Conservation (phyloP, 768 basidiomycete genomes). For the Leccinum incarnatum region DNA sequence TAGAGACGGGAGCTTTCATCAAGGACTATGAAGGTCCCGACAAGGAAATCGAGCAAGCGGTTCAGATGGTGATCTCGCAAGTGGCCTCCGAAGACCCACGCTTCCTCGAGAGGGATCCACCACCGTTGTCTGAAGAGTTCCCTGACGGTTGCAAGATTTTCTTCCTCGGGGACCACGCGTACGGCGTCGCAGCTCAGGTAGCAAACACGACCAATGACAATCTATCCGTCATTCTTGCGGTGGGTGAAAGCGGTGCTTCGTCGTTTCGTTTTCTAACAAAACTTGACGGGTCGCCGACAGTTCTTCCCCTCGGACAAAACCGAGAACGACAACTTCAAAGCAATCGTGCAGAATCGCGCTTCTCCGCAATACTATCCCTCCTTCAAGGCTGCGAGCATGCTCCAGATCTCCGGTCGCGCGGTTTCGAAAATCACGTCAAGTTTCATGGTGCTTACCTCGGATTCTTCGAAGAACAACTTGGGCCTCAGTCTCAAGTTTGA, state of each 20-base stretch:
- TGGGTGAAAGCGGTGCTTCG: constrained; percentile 33
- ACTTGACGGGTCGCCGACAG: constrained; percentile 36
- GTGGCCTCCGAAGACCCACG: constrained; percentile 89
- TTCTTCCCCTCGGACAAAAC: constrained; percentile 83
- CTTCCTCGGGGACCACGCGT: constrained; percentile 93
- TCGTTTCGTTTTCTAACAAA: background rate
- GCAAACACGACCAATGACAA: constrained; percentile 63
- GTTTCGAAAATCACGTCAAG: constrained; percentile 91
- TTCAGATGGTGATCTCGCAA: constrained; percentile 80
- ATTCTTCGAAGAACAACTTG: constrained; percentile 80
- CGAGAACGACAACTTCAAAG: constrained; percentile 78
- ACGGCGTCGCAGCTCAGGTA: constrained; percentile 94
- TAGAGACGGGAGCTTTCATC: constrained; percentile 87
- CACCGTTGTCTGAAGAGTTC: constrained; percentile 84
- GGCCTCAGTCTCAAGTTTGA: constrained; percentile 97
- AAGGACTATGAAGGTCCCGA: constrained; percentile 89
- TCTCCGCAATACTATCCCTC: constrained; percentile 71
- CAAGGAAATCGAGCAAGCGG: constrained; percentile 81
- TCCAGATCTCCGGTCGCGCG: constrained; percentile 74
- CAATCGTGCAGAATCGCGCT: constrained; percentile 50
- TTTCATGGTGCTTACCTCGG: constrained; percentile 79
- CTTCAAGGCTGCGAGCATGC: constrained; percentile 69
- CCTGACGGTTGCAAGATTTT: constrained; percentile 89
- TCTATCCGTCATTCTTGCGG: constrained; percentile 85
- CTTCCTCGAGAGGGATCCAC: constrained; percentile 76